These are phyloP conservation scores for Darksidea phi DNA, from an alignment of 495 filamentous ascomycete species.

Conservation along the genomic window DNA sequence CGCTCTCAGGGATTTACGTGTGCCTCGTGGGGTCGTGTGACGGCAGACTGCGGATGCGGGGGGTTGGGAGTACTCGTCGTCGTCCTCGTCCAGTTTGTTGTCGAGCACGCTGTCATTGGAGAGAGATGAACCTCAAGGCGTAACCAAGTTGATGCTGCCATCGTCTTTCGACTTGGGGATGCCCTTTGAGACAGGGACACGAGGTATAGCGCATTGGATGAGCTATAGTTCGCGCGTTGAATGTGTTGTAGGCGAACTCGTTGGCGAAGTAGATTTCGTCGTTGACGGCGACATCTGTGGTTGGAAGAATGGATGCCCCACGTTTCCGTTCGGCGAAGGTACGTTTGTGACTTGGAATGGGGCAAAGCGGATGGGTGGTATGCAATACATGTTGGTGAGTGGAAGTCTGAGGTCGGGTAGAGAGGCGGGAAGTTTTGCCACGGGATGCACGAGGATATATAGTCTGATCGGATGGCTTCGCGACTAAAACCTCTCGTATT, in stretches of 20 bases:
- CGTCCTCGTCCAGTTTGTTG: too few relatives aligned
- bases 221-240: not conserved
- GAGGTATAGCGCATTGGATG: not conserved
- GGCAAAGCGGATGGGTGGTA: constrained; percentile 22
- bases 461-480: too few relatives aligned
- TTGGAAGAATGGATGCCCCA: constrained; percentile 22
- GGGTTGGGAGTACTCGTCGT: too few relatives aligned
- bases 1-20: too few relatives aligned
- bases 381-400: not conserved
- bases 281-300: constrained; percentile 50
- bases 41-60: too few relatives aligned
- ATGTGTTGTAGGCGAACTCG: not conserved
- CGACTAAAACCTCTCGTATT: too few relatives aligned
- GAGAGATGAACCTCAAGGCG: too few relatives aligned
- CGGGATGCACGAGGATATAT: not conserved
- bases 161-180: too few relatives aligned
- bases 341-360: constrained; percentile 24
- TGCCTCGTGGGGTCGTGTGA: too few relatives aligned
- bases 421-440: not conserved
- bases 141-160: too few relatives aligned
- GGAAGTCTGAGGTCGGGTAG: not conserved
- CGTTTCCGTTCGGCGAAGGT: constrained; percentile 11
- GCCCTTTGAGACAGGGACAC: too few relatives aligned
- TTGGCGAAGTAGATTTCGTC: constrained; percentile 63
- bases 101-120: too few relatives aligned